Evolutionary conservation across 1,284 basidiomycete species (phyloP), one percentile per base, ranked within the genome.

Genomic region (Sparassis latifolia): DNA sequence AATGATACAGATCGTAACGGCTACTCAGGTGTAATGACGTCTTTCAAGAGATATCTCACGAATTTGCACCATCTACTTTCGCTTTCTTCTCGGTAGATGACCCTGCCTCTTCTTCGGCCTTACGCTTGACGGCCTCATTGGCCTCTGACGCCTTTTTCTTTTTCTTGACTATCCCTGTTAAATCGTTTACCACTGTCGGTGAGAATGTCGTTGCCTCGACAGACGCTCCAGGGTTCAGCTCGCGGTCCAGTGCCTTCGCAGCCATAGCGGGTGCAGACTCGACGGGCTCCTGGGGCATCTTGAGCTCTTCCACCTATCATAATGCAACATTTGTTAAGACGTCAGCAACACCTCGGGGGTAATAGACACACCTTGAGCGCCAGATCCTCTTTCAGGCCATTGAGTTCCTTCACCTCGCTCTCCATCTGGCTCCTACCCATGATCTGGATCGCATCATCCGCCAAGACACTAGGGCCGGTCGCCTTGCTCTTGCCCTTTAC

Each of bases 121-220:
- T 89, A 47, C 86, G 78, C 64, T 89, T 89, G 29, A 68, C 66
- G 2, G 72, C 58, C 3, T 66, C 66, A 33, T 61, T 59, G 29
- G 59, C 51, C n/a, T 61, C 67, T 33, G 66, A 52, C 50, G 76
- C 78, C 64, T 82, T 85, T 68, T 89, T 91, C 75, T 91, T 92
- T 75, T 92, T 93, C 64, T 86, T 84, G 30, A 91, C 86, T 65
- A 90, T 84, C 9, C 78, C 77, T 3, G 89, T 92, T 43, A 94
- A 71, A 61, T 94, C 89, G 60, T 90, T 90, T 33, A 94, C 82
- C 6, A 73, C 67, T 10, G 67, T 63, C 39, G 66, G 62, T 2
- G 66, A 60, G 28, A 62, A 58, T 4, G 61, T 59, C 41, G 59
- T 52, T 12, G 62, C 30, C 7, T 55, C 51, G 1, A 59, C 50